Evolutionary conservation across 2,329 filamentous ascomycete genomes (phyloP), one percentile per base, ranked within the genome.

Genomic region (Colletotrichum sp.): DNA sequence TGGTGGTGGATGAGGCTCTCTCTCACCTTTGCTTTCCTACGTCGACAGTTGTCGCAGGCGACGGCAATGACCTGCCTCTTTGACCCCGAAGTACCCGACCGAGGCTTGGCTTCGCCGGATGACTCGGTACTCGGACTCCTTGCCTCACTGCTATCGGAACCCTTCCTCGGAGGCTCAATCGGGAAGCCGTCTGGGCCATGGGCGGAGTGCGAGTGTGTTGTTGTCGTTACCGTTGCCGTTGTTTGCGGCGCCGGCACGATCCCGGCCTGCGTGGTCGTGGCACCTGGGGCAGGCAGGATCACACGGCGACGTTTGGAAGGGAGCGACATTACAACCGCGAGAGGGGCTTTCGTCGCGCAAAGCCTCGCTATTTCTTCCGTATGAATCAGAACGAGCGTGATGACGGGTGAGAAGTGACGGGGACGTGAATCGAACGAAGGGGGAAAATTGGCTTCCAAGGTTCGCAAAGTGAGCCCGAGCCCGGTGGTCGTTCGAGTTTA

Each of bases 61-160:
- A 75, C 73, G 24, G 73, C 73, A 58, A 75, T 75, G 16, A 75
- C 73, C 48, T 75, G 73, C 32, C 73, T 21, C 34, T 75, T 75
- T 7, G 69, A 48, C 18, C 36, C 63, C 14, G 69, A 28, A 7
- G 69, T 38, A 12, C 28, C 63, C 18, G 69, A 24, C n/a, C 73
- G 70, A 3, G 73, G 56, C 58, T 73, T 75, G 7, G 58, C 24
- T 10, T 75, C 73, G 28, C 38, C 58, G 8, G 73, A 63, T 8
- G 69, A 75, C 8, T 75, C 73, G 48, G 48, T 58, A 13, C 73
- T 75, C 64, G 67, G 69, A 30, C 73, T 75, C 26, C 69, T 64
- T 43, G 55, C 28, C 1, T 36, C 70, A 14, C n/a, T 28, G 24
- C 14, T 48, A 2, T 43, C 14, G 24, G 55, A 26, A 9, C 12